Evolutionary conservation across 805 yeast species (phyloP), one percentile per base, ranked within the genome.

Genomic region (Lachancea quebecensis): DNA sequence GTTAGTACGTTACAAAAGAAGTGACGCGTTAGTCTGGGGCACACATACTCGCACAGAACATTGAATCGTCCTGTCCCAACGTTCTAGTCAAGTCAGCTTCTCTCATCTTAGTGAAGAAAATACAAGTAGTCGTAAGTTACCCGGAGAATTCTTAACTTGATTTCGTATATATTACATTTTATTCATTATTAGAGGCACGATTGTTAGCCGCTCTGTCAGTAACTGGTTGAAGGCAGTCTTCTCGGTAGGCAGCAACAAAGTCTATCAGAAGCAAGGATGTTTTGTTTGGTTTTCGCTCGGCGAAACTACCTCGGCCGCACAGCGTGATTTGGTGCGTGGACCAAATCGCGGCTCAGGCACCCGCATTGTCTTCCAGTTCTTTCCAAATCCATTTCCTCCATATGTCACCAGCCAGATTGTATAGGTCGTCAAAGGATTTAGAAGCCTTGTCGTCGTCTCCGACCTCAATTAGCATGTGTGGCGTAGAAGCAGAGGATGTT

Each of bases 331-430:
- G 25, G 7, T 21, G 25, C 25, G 25, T 21, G 25, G 25, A 21
- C 25, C 6, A 21, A 21, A 7, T 21, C 25, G 25, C 7, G 25
- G 25, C 7, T 32, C 32, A 42, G n/a, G 27, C 18, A n/a, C 38
- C 28, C 2, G 38, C 38, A 17, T 27, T 38, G 34, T 78, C 83
- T 54, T 74, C 70, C 53, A 75, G 67, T 58, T 79, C 85, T 46
- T 69, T 65, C 72, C 79, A 85, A 34, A 85, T 66, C 86, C 91
- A 85, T 55, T 80, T 82, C 51, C 96, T 71, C 95, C 95, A 87
- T 36, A 85, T 70, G 57, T 87, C 95, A 29, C 95, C 95, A 2
- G 95, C 90, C 60, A 82, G 90, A 45, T 70, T 67, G 36, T 86
- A 72, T 27, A 87, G 73, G 51, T 81, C 82, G 57, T 85, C 89